These are phyloP conservation scores for Anisodus tanguticus DNA, from an alignment of 257 asterid species.

Conservation along the genomic window DNA sequence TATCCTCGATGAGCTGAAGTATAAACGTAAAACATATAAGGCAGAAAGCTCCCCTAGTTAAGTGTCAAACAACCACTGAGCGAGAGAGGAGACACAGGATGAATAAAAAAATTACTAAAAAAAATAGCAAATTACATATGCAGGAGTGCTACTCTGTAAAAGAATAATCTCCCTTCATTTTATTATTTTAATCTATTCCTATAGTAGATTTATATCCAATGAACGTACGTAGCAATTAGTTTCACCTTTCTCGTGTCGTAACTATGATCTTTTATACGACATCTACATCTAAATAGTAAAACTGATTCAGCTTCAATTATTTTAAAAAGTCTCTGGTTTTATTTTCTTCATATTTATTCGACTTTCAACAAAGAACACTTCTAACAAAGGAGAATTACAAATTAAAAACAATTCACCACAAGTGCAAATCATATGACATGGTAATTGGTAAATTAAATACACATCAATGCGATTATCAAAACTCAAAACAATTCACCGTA, in stretches of 20 bases:
- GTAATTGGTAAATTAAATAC: neutral
- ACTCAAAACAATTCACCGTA: neutral
- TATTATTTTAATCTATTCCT: neutral
- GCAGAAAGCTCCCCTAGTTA: neutral
- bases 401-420: neutral
- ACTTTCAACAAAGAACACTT: neutral
- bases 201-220: neutral
- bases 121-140: neutral
- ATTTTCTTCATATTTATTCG: neutral
- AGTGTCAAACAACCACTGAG: neutral
- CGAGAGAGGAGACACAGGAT: neutral
- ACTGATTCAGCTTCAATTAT: conserved; percentile 11
- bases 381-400: conserved; percentile 19
- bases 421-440: neutral
- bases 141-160: neutral
- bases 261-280: neutral
- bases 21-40: neutral
- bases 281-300: neutral
- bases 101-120: neutral
- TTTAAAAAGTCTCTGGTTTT: neutral
- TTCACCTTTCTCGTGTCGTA: neutral
- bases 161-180: neutral
- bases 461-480: neutral
- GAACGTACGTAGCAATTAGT: neutral
- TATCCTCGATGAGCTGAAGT: no score